A percentile compares a stretch with the other conserved stretches of the same genome.
Evolutionary conservation across 2,329 filamentous ascomycete genomes (phyloP).

Genomic region (Conoideocrella luteorostrata): DNA sequence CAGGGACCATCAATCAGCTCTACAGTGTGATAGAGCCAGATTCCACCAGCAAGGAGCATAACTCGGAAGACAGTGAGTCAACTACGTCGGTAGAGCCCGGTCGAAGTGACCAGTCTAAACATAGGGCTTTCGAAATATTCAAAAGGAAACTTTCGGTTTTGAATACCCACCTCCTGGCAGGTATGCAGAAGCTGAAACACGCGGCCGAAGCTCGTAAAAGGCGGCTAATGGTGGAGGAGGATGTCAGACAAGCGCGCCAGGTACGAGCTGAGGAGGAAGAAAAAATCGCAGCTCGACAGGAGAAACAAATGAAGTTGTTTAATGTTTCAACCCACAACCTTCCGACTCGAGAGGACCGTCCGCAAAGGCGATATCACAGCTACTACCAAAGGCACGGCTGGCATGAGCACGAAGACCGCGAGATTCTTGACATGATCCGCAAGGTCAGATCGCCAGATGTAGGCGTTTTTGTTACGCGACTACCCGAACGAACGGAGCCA

Average conservation of each 20-base stretch:
- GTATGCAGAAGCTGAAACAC: neutral
- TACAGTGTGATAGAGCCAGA: neutral
- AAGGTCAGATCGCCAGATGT: conserved; percentile 12
- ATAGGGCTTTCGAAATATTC: neutral
- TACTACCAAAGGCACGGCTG: conserved; percentile 20
- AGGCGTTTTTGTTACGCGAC: conserved; percentile 7
- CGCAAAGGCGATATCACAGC: neutral
- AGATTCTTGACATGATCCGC: conserved; percentile 18
- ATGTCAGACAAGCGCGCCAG: neutral
- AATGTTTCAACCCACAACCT: conserved; percentile 10
- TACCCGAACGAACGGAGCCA: conserved; percentile 13
- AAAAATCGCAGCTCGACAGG: conserved; percentile 1
- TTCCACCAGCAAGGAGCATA: neutral
- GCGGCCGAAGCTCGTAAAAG: neutral
- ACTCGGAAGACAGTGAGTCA: neutral
- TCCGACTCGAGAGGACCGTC: conserved; percentile 3
- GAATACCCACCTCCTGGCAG: neutral
- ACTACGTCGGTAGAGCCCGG: too few species aligned
- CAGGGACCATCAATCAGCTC: conserved; percentile 4
- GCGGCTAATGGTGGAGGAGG: neutral
- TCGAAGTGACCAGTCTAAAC: too few species aligned
- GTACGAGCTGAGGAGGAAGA: conserved; percentile 7
- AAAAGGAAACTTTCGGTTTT: neutral
- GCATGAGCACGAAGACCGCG: conserved; percentile 20
- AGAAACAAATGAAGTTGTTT: conserved; percentile 13